Conservation (phyloP, 768 basidiomycete genomes). For the Hypholoma fasciculare region DNA sequence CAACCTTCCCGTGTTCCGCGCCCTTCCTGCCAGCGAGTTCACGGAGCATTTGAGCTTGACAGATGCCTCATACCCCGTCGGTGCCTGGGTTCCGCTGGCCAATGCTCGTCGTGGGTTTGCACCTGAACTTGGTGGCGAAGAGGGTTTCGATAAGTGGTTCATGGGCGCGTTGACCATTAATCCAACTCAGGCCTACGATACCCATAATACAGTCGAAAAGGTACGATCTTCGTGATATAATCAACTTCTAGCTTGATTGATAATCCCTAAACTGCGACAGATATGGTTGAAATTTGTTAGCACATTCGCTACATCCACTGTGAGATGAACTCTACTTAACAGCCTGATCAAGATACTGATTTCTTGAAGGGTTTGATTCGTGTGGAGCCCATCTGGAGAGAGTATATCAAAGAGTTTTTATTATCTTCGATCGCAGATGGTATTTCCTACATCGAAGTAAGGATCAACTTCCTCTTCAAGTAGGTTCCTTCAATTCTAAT, state of each 20-base stretch:
- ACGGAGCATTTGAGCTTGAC: constrained; percentile 36
- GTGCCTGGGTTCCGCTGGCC: constrained; percentile 55
- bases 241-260: background rate
- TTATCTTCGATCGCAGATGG: constrained; percentile 65
- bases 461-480: constrained; percentile 65
- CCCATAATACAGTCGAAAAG: constrained; percentile 70
- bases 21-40: constrained; percentile 38
- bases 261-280: constrained; percentile 30
- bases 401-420: constrained; percentile 66
- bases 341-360: background rate
- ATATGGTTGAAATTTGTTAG: constrained; percentile 76
- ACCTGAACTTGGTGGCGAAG: constrained; percentile 51
- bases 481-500: constrained; percentile 24
- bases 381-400: constrained; percentile 57
- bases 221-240: constrained; percentile 27
- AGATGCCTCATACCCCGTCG: constrained; percentile 40
- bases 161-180: constrained; percentile 62
- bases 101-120: constrained; percentile 56
- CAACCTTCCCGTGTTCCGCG: constrained; percentile 52
- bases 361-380: constrained; percentile 38
- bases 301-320: constrained; percentile 50
- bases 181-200: constrained; percentile 69
- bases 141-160: constrained; percentile 72
- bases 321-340: constrained; percentile 24
- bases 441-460: constrained; percentile 67